Evolutionary conservation across 306 rosid species (phyloP).

Genomic region (Hippophae rhamnoides): DNA sequence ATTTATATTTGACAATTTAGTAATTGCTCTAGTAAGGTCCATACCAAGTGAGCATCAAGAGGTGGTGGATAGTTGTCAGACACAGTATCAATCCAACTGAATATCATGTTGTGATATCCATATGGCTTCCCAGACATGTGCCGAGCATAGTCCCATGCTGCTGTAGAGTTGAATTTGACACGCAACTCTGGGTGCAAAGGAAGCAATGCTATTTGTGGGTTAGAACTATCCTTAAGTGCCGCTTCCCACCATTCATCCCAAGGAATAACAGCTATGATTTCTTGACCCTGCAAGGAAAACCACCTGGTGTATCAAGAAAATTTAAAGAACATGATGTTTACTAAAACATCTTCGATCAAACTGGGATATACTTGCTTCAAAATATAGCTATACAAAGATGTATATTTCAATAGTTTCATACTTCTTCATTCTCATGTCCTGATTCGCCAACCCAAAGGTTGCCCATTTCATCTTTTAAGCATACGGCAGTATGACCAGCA

Average conservation of each 20-base stretch:
- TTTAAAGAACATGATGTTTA: background rate
- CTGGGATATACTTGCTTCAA: background rate
- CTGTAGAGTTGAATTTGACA: conserved; percentile 67
- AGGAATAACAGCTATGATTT: conserved; percentile 76
- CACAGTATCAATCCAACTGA: conserved; percentile 97
- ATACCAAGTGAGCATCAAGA: conserved; percentile 99
- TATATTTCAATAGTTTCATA: conserved; percentile 22
- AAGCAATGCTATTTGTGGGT: conserved; percentile 92
- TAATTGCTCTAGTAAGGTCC: conserved; percentile 5
- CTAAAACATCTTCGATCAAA: background rate
- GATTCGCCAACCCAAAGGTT: conserved; percentile 98
- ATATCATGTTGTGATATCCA: conserved; percentile 98
- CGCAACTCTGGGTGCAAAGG: conserved; percentile 78
- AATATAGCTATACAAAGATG: background rate
- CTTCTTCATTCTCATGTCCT: conserved; percentile 97
- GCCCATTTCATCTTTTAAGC: conserved; percentile 91
- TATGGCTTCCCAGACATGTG: conserved; percentile 97
- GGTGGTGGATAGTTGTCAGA: conserved; percentile 98
- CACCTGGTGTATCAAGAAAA: conserved; percentile 1
- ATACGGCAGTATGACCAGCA: conserved; percentile 98
- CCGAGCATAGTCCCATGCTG: conserved; percentile 93
- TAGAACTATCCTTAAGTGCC: conserved; percentile 74
- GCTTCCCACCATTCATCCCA: conserved; percentile 98
- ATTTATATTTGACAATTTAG: background rate
- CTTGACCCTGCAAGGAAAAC: conserved; percentile 67